Conservation (phyloP, 108 stramenopile species). For the Cyclotella sp. region DNA sequence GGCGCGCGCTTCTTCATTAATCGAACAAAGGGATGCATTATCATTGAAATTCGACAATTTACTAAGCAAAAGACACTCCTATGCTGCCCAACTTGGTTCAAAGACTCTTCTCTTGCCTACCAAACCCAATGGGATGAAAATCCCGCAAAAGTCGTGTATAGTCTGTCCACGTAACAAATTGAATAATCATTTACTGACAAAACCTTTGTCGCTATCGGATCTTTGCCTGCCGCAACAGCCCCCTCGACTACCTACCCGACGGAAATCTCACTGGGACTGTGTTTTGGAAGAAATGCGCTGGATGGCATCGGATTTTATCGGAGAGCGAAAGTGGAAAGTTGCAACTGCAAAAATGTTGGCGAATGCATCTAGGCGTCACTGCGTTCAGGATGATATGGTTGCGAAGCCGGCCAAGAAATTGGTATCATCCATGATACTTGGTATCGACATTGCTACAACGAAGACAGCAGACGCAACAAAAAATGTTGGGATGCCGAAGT, state of each 20-base stretch:
- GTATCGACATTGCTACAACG: neutral
- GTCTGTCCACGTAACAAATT: neutral
- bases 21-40: constrained; percentile 1
- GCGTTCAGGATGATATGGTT: neutral
- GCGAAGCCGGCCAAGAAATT: too few relatives aligned
- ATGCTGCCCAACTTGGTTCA: neutral
- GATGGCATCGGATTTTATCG: constrained; percentile 87
- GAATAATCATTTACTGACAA: neutral
- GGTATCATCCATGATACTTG: neutral
- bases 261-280: constrained; percentile 86
- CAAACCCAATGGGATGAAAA: too few relatives aligned
- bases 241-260: constrained; percentile 59
- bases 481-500: neutral
- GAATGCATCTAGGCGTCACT: neutral
- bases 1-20: neutral
- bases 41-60: constrained; percentile 2
- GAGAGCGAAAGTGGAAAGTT: constrained; percentile 90
- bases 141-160: too few relatives aligned
- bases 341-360: constrained; percentile 45
- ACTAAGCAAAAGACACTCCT: neutral
- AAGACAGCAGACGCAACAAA: neutral
- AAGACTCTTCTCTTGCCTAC: neutral
- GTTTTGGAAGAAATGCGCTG: constrained; percentile 90
- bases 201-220: neutral
- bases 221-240: constrained; percentile 5